Evolutionary conservation across 1,284 basidiomycete genomes (phyloP).

Genomic region (Apiotrichum gamsii): DNA sequence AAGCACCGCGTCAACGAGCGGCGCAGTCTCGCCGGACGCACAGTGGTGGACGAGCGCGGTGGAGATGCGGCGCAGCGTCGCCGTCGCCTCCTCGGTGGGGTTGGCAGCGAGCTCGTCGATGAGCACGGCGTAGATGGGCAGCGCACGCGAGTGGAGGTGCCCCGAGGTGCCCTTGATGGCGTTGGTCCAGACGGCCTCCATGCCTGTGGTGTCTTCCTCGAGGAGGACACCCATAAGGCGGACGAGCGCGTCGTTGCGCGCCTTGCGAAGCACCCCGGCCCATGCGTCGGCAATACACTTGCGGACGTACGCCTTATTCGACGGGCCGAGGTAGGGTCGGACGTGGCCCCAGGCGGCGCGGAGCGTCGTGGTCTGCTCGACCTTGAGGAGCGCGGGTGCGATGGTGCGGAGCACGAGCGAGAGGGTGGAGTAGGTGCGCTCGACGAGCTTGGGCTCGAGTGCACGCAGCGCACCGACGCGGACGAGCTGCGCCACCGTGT

Average conservation of each 20-base stretch:
- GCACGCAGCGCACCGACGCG: constrained; percentile 35
- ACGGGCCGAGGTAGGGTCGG: constrained; percentile 29
- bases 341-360: constrained; percentile 32
- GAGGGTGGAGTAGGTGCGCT: constrained; percentile 44
- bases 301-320: constrained; percentile 42
- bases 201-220: constrained; percentile 26
- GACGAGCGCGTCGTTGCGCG: constrained; percentile 31
- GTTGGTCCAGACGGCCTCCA: constrained; percentile 41
- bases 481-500: constrained; percentile 27
- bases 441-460: constrained; percentile 42
- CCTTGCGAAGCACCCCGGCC: constrained; percentile 40
- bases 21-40: constrained; percentile 57
- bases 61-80: constrained; percentile 50
- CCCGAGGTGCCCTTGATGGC: constrained; percentile 55
- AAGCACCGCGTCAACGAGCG: constrained; percentile 53
- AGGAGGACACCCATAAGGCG: constrained; percentile 32
- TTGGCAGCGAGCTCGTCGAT: constrained; percentile 26
- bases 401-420: constrained; percentile 40
- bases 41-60: constrained; percentile 77
- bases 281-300: constrained; percentile 46
- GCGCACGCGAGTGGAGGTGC: constrained; percentile 68
- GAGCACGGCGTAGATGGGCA: constrained; percentile 58
- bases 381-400: constrained; percentile 31
- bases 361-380: constrained; percentile 22
- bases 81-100: constrained; percentile 39